Evolutionary conservation across 2,329 filamentous ascomycete genomes (phyloP), one percentile per base, ranked within the genome.

Genomic region (Tolypocladium tropicale): DNA sequence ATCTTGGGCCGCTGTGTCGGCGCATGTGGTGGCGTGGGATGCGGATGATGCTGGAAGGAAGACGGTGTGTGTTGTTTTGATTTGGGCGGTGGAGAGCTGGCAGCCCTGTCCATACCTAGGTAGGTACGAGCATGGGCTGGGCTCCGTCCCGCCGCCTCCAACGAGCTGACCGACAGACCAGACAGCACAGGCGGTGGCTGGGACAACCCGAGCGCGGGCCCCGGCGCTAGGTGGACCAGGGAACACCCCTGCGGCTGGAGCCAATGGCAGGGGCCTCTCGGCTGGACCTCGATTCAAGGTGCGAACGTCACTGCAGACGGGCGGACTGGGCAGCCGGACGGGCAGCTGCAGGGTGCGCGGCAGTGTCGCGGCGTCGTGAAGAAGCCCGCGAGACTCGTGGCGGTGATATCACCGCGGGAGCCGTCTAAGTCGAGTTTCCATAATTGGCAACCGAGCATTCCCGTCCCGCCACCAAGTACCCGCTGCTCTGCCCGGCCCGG

Each of bases 1-100:
- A 78, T 81, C 67, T 67, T 73, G 62, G 61, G 65, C 65, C 61
- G 61, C 56, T 64, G 59, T 56, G 56, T 60, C 61, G 59, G 60
- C 61, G 60, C 59, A 61, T 58, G 54, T 56, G 58, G 58, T 52
- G 53, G 46, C 36, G n/a, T n/a, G n/a, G n/a, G 46, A 30, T 54
- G 37, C 25, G 14, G 36, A 23, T 34, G 43, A 12, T 52, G 50
- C 12, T 28, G 11, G 28, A 28, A 3, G 7, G 6, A n/a, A 18
- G 51, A 7, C 6, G 18, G 51, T 16, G 49, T 28, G 34, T 25
- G 53, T 58, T 56, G 37, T 55, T 52, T 43, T 53, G 52, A 46
- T 53, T 53, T 36, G n/a, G 49, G 49, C 32, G 21, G 49, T n/a
- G 2, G 1, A n/a, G 51, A 39, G 51, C 23, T 30, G 51, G 34